phyloP scores from a whole-genome alignment of 805 yeast species.

The Saccharomyces mikatae region DNA sequence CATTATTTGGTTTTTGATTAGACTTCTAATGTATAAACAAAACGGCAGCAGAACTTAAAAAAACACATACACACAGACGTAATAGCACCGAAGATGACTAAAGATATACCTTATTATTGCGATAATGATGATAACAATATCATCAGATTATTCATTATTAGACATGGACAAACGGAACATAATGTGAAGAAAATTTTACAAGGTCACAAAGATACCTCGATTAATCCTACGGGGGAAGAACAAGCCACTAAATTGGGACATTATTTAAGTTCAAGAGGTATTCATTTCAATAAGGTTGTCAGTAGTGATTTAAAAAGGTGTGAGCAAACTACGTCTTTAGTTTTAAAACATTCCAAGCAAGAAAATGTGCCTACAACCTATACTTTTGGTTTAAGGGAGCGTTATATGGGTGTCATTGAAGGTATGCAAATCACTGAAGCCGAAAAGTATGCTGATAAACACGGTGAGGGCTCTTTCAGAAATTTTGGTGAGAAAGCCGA shows the following conservation, averaged over 20 bases:
- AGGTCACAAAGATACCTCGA: conserved; percentile 62
- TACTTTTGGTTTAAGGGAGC: conserved; percentile 52
- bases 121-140: conserved; percentile 31
- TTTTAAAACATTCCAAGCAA: conserved; percentile 27
- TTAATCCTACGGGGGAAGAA: conserved; percentile 51
- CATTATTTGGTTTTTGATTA: background rate
- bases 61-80: background rate
- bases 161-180: conserved; percentile 82
- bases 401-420: conserved; percentile 72
- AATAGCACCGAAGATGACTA: conserved; percentile 10
- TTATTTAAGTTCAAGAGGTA: conserved; percentile 27
- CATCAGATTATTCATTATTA: conserved; percentile 51
- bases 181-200: conserved; percentile 63
- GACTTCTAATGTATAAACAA: background rate
- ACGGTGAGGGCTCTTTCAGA: conserved; percentile 47
- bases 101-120: conserved; percentile 11
- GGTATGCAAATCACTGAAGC: conserved; percentile 70
- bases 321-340: conserved; percentile 44
- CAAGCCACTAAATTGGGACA: conserved; percentile 55
- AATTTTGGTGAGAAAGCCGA: conserved; percentile 56
- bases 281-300: conserved; percentile 30
- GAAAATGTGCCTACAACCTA: conserved; percentile 19
- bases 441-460: conserved; percentile 37
- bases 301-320: conserved; percentile 47
- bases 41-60: background rate